Base-by-base conservation (phyloP, 495 filamentous ascomycete genomes). In the Halenospora varia region DNA sequence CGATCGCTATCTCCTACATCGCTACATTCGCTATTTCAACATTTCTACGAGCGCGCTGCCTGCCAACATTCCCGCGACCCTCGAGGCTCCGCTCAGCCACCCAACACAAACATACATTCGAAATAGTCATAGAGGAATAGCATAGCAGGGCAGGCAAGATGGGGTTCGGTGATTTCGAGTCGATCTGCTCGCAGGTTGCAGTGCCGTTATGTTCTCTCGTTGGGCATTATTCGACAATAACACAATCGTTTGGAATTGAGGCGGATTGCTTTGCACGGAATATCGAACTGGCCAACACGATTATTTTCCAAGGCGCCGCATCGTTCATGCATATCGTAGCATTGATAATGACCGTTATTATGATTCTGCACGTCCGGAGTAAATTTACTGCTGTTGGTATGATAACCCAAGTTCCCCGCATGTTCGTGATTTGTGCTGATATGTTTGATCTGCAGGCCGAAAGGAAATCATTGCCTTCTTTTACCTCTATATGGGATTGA, bases 401-500 rank as follows among this genome's bases (percentile, higher is more conserved):
- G 92, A 85, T 54, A 59, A 44, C 42, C 22, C 15, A 8, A 17
- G 26, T 22, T n/a, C 22, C 10, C 18, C 22, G 45, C 10, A 19
- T n/a, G 24, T 55, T 9, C 11, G 26, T 4, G 18, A 18, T 55
- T 25, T 46, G 55, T 41, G 46, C 47, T 63, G 48, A 61, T 50
- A 13, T 54, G 57, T 41, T 39, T 50, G 42, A 54, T 61, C 29
- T 35, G 29, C 72, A 97, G 93, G 94, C 58, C 92, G 94, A 64
- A 97, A 97, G 77, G 94, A 99, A 73, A 97, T 99, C 71, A 89
- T 88, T 40, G 88, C 86, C 10, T 97, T 99, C 79, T 99, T 99
- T 79, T 97, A 97, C 75, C 80, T 96, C 65, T 97, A 91, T 78
- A 86, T 96, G 82, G 74, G 90, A 29, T 79, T 97, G 23, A 96